Evolutionary conservation across 2,329 filamentous ascomycete genomes (phyloP).

Genomic region (Ceratocystiopsis sp.): DNA sequence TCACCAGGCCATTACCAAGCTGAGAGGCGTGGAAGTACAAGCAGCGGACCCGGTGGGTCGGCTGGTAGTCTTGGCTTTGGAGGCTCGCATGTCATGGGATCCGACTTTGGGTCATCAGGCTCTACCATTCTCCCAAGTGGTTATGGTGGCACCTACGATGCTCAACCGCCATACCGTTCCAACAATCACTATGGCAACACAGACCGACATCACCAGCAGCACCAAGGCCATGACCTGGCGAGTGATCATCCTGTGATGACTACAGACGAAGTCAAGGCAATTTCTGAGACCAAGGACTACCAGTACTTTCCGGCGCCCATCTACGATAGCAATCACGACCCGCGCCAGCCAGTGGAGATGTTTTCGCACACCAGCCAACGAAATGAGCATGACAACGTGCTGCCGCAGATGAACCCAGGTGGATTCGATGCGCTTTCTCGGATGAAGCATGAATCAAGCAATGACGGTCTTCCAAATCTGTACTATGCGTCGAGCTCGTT

Average conservation of each 20-base stretch:
- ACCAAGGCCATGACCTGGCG: slow-evolving; percentile 27
- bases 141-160: slow-evolving; percentile 23
- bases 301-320: slow-evolving; percentile 36
- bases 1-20: slow-evolving; percentile 69
- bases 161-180: slow-evolving; percentile 12
- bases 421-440: slow-evolving; percentile 17
- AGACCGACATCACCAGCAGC: slow-evolving; percentile 20
- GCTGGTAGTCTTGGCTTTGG: slow-evolving; percentile 38
- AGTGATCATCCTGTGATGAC: slow-evolving; percentile 31
- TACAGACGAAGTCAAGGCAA: slow-evolving; percentile 32
- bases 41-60: slow-evolving; percentile 50
- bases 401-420: slow-evolving; percentile 15
- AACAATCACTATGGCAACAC: slow-evolving; percentile 23
- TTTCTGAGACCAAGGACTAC: slow-evolving; percentile 32
- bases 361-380: slow-evolving; percentile 22
- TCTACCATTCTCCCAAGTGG: slow-evolving; percentile 22
- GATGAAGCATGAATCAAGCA: slow-evolving; percentile 30
- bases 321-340: slow-evolving; percentile 29
- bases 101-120: slow-evolving; percentile 20
- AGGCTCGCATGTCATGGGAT: slow-evolving; percentile 21
- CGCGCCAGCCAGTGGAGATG: slow-evolving; percentile 29
- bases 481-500: slow-evolving; percentile 26
- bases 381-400: slow-evolving; percentile 16
- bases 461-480: slow-evolving; percentile 28
- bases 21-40: slow-evolving; percentile 48